phyloP scores from a whole-genome alignment of 2,329 filamentous ascomycete species.

The Aspergillus piperis region DNA sequence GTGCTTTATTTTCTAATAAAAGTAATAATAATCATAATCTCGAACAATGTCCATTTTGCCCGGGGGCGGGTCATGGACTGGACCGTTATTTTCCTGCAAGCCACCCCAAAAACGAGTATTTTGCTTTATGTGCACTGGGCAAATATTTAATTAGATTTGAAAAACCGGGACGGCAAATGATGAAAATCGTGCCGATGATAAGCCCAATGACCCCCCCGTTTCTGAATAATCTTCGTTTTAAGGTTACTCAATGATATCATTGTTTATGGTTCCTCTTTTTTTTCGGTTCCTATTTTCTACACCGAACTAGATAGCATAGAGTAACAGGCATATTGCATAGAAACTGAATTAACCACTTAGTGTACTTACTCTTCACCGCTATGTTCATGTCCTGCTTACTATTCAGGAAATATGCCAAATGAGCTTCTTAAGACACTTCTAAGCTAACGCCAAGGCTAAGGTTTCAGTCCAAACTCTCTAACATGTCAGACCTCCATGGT shows the following conservation, averaged over 20 bases:
- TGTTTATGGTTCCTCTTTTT: background rate
- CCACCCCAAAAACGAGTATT: background rate
- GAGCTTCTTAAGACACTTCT: no score
- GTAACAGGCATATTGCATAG: background rate
- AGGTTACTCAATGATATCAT: constrained; percentile 2
- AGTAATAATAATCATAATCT: no score
- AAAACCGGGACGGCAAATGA: background rate
- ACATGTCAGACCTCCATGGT: background rate
- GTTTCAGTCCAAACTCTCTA: background rate
- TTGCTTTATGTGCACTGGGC: background rate
- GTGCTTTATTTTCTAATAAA: no score
- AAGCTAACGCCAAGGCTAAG: background rate
- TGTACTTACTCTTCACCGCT: background rate
- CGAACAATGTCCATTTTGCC: background rate
- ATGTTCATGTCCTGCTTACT: background rate
- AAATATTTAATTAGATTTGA: background rate
- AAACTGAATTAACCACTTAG: no score
- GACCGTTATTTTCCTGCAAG: background rate
- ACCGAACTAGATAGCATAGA: background rate
- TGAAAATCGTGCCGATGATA: background rate
- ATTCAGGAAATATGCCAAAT: background rate
- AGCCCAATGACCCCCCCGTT: background rate
- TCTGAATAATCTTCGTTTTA: background rate
- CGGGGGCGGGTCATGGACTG: background rate
- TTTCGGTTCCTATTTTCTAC: no score